Evolutionary conservation across 108 stramenopile genomes (phyloP), one percentile per base, ranked within the genome.

Genomic region (Bacterosira constricta): DNA sequence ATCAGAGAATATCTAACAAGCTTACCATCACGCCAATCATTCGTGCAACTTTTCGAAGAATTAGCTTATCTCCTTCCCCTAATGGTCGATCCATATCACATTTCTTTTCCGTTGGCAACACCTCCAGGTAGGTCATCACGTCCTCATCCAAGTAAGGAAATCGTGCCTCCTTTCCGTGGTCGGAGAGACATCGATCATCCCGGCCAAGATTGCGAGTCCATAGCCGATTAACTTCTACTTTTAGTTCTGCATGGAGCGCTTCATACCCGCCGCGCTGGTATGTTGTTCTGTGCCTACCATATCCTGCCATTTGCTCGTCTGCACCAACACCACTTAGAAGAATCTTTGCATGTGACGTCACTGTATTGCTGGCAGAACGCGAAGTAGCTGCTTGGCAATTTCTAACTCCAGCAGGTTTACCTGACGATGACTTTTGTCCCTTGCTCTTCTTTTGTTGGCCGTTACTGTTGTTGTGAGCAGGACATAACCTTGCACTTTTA

Each of bases 161-260:
- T 9, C 99, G 81, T 5, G 88, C 93, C 73, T 99, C 99, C 51
- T 86, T 84, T 4, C 97, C 95, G 37, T 88, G 90, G 65, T 95
- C 96, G 6, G 91, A 78, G 23, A 97, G 76, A 34, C 92, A 79
- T 18, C 99, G 83, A 83, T 99, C 99, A 69, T 99, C 99, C 13
- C 99, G 79, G 41, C 97, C 97, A 10, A 97, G 81, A 78, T 98
- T 99, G 2, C 99, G 93, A 23, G 83, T 85, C 98, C 98, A 98
- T 1, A 99, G 67, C n/a, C 99, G 84, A 21, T 60, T 69, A 39
- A 90, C 65, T 63, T 99, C 99, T 83, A 83, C 74, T 47, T 73
- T 39, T 27, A 99, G 72, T 84, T 98, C 99, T 2, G 41, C 45
- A 20, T 41, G 74, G 7, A 99, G 81, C 25, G 71, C 79, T 29